Percentiles rank a stretch among this genome's conserved stretches.
Evolutionary conservation across 176 grass and related monocot genomes (phyloP).

Genomic region (Poa pratensis): DNA sequence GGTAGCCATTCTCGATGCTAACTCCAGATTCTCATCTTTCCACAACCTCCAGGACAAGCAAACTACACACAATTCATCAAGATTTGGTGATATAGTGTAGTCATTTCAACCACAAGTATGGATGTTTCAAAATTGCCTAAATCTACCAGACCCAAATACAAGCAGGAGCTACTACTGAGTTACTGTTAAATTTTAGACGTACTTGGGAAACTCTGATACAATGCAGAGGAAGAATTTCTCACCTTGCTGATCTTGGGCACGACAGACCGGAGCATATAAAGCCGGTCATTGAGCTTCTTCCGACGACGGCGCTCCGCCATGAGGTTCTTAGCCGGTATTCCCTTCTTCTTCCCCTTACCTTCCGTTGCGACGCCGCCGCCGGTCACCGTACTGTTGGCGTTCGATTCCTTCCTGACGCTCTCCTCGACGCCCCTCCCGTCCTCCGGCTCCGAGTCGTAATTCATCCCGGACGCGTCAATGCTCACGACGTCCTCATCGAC

Average conservation of each 20-base stretch:
- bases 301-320: conserved; percentile 96
- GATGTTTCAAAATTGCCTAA: not conserved
- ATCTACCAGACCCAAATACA: not conserved
- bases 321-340: conserved; percentile 95
- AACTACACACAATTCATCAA: not conserved
- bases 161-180: not conserved
- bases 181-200: not conserved
- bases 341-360: conserved; percentile 89
- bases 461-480: conserved; percentile 84
- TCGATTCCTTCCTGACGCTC: conserved; percentile 68
- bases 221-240: conserved; percentile 41
- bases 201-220: not conserved
- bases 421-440: conserved; percentile 63
- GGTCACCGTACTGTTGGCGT: conserved; percentile 78
- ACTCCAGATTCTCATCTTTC: conserved; percentile 8
- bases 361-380: conserved; percentile 50
- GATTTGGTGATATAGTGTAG: not conserved
- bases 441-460: conserved; percentile 89
- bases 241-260: conserved; percentile 99
- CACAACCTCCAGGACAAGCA: not conserved
- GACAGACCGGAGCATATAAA: conserved; percentile 98
- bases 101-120: not conserved
- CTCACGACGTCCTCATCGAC: conserved; percentile 70
- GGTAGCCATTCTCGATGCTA: conserved; percentile 1
- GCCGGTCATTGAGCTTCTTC: conserved; percentile 99